Percentiles rank a stretch among this genome's conserved stretches.
These are phyloP conservation scores for Nannochloris sp. DNA, from an alignment of 139 green algal genomes.

Conservation along the genomic window DNA sequence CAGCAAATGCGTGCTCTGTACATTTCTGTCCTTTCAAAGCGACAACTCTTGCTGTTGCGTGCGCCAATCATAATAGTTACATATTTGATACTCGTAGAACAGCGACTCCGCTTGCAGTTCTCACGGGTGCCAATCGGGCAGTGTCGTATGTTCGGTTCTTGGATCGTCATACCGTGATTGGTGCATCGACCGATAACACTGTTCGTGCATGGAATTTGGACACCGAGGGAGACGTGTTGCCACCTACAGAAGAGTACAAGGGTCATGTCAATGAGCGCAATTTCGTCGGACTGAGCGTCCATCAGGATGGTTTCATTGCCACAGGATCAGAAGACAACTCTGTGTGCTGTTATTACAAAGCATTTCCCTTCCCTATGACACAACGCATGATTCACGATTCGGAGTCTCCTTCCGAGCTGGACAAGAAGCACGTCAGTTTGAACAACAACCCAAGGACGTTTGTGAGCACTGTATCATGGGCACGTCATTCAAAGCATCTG, in stretches of 20 bases:
- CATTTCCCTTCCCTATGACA: conserved; percentile 22
- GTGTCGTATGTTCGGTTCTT: conserved; percentile 70
- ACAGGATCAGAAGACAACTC: conserved; percentile 62
- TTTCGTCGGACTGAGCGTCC: conserved; percentile 68
- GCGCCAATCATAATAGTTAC: conserved; percentile 61
- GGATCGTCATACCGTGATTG: conserved; percentile 36
- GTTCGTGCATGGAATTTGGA: conserved; percentile 32
- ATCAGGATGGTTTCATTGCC: conserved; percentile 49
- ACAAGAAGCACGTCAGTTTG: neutral
- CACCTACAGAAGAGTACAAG: conserved; percentile 15
- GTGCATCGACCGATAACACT: conserved; percentile 61
- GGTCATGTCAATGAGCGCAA: conserved; percentile 74
- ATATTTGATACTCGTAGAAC: conserved; percentile 52
- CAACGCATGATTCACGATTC: conserved; percentile 6
- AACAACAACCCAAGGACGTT: conserved; percentile 10
- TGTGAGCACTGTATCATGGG: conserved; percentile 28
- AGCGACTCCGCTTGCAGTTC: conserved; percentile 15
- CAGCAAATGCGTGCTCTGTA: conserved; percentile 62
- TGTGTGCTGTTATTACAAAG: conserved; percentile 27
- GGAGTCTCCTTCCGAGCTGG: too few relatives aligned
- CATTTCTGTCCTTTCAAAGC: conserved; percentile 42
- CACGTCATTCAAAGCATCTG: conserved; percentile 14
- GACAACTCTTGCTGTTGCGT: conserved; percentile 60
- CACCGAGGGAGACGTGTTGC: conserved; percentile 9
- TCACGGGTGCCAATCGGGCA: conserved; percentile 49